Evolutionary conservation across 139 green algal genomes (phyloP), one percentile per base, ranked within the genome.

Genomic region (Coccomyxa sp.): DNA sequence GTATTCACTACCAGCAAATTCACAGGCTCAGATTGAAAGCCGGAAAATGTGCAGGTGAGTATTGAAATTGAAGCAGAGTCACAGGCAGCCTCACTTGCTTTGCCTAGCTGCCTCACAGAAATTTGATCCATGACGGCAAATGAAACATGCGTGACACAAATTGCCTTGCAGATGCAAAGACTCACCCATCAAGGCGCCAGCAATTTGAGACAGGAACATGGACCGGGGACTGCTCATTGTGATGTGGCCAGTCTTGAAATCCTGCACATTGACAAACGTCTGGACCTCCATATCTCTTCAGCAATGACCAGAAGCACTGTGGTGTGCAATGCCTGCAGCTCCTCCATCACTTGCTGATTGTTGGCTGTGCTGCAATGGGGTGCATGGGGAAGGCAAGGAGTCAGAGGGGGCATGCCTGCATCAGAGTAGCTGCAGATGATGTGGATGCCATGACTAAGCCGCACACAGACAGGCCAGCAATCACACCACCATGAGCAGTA

Each of bases 231-330:
- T 79, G 32, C 79, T 80, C 58, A 87, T 77, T 21, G 81, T 86
- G 31, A 90, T 86, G 86, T 88, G 90, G 57, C 66, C 86, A 0
- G 87, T 90, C 82, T 81, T 80, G 82, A 90, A 89, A 85, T 90
- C 87, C 59, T 83, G 79, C 11, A 71, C 18, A 21, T 14, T 9
- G 10, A 9, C 1, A 11, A 71, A 25, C 63, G 18, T 71, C 21
- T 25, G 21, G 9, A 71, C 63, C 18, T 71, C 18, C 18, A 1
- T 71, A 25, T 21, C 21, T 21, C 21, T 71, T 25, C 63, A 71
- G 21, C 9, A 28, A 71, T 21, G 18, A 71, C 21, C 63, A 28
- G 63, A 71, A 28, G 21, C 18, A 71, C 63, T 15, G 4, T 25
- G 21, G 18, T 71, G 63, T 25, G 63, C 63, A 71, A n/a, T 71